phyloP scores from a whole-genome alignment of 2,329 filamentous ascomycete genomes.

The Colletotrichum sp. region DNA sequence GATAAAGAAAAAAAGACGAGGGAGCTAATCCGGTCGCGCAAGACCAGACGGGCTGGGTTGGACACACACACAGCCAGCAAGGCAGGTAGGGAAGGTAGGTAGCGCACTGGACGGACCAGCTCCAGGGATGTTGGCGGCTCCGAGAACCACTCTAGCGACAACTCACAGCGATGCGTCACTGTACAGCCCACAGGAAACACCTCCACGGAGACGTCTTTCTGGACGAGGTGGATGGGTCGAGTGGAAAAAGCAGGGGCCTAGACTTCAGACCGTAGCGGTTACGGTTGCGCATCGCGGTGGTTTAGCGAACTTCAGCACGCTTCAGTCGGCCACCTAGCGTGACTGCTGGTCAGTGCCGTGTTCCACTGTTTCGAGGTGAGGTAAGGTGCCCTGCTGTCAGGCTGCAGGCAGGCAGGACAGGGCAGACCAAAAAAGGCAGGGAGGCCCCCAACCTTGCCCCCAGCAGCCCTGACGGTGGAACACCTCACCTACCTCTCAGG shows the following conservation, averaged over 20 bases:
- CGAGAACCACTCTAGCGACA: slow-evolving; percentile 6
- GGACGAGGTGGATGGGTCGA: not conserved
- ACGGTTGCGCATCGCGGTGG: not conserved
- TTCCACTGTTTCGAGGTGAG: not conserved
- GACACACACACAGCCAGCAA: not conserved
- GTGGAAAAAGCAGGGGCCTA: not conserved
- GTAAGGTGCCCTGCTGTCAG: not conserved
- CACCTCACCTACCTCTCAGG: not conserved
- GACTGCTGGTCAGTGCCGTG: not conserved
- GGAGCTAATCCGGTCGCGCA: not conserved
- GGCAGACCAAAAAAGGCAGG: not conserved
- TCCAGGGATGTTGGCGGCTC: slow-evolving; percentile 12
- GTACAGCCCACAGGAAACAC: not conserved
- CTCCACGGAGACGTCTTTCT: not conserved
- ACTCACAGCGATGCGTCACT: slow-evolving; percentile 2
- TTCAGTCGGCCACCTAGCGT: not conserved
- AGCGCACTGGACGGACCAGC: not conserved
- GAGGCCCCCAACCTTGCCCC: not conserved
- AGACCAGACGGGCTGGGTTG: not conserved
- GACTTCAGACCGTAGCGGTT: slow-evolving; percentile 5
- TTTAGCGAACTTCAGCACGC: not conserved
- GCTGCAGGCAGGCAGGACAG: not conserved
- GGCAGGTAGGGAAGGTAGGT: not conserved
- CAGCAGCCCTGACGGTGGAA: not conserved
- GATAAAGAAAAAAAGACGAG: slow-evolving; percentile 9